Base-by-base conservation (phyloP, 2,329 filamentous ascomycete species). In the Venturia pyrina region DNA sequence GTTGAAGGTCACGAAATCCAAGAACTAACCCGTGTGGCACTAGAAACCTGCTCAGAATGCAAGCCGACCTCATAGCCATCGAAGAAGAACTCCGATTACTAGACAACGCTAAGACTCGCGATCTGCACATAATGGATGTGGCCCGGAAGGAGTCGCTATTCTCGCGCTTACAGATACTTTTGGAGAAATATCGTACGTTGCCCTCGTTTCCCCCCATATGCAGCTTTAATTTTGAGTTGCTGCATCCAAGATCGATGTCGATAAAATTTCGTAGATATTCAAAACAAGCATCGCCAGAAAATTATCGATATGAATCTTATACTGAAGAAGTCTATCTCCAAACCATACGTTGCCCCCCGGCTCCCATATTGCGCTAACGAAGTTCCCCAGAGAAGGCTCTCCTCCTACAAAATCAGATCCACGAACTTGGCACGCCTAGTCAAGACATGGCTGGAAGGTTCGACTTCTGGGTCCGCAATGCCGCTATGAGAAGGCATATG, bases 21-120 rank as follows among this genome's bases (percentile, higher is more conserved):
- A 28, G 2, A 28, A 28, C 28, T 28, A 28, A 28, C 28, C 28
- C 28, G 28, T 4, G 28, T 28, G 28, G 28, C 28, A 28, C 28
- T 28, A 28, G 28, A 28, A 66, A 62, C 32, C 32, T 66, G 2
- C 34, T 66, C 24, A 21, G 10, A 28, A 28, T 62, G 57, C 64
- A 66, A 41, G 41, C 32, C 44, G 41, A 66, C 21, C 64, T 66
- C 19, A 43, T 44, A 24, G 19, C 34, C 7, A n/a, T 62, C 17
- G 64, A 66, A 50, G 24, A 64, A 2, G 37, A 64, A 34, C 43
- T 64, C 7, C 43, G 48, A 19, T 48, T n/a, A n/a, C n/a, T 64
- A 8, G 62, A 64, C 24, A 43, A 40, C 53, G 40, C n/a, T 13
- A n/a, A 28, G 34, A 43, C 19, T 62, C 28, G 17, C 37, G 21